phyloP scores from a whole-genome alignment of 306 rosid species.

The Alnus rubra region DNA sequence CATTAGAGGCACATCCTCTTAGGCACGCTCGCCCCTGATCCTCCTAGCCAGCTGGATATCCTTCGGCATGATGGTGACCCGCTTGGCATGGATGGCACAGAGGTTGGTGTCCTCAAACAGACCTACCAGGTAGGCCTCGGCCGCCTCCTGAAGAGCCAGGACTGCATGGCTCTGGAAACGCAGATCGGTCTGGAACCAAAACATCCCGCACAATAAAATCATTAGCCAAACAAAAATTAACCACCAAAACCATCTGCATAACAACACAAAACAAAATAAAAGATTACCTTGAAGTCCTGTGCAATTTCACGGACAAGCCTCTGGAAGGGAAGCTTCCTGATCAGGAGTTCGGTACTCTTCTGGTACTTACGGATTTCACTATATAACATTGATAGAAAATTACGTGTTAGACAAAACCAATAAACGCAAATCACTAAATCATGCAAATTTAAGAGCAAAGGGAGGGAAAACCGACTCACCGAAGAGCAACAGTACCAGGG shows the following conservation, averaged over 20 bases:
- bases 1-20: neutral
- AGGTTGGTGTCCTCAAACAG: slow-evolving; percentile 89
- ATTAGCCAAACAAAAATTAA: neutral
- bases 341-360: slow-evolving; percentile 88
- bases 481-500: slow-evolving; percentile 95
- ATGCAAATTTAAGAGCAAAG: too few species aligned
- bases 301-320: slow-evolving; percentile 96
- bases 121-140: slow-evolving; percentile 90
- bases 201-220: neutral
- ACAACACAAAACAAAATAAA: too few species aligned
- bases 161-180: slow-evolving; percentile 99
- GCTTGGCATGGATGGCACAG: slow-evolving; percentile 93
- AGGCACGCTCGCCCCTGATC: slow-evolving; percentile 93
- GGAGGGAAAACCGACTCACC: slow-evolving; percentile 31
- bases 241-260: rapidly evolving
- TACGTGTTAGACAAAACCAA: neutral
- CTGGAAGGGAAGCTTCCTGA: slow-evolving; percentile 92
- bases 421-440: neutral
- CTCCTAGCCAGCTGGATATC: slow-evolving; percentile 92
- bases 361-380: slow-evolving; percentile 95
- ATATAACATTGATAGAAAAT: neutral
- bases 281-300: slow-evolving; percentile 80
- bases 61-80: slow-evolving; percentile 92
- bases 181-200: slow-evolving; percentile 67
- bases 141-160: slow-evolving; percentile 88